These are phyloP conservation scores for Nannochloropsis oceanica DNA, from an alignment of 108 stramenopile species.

Conservation along the genomic window DNA sequence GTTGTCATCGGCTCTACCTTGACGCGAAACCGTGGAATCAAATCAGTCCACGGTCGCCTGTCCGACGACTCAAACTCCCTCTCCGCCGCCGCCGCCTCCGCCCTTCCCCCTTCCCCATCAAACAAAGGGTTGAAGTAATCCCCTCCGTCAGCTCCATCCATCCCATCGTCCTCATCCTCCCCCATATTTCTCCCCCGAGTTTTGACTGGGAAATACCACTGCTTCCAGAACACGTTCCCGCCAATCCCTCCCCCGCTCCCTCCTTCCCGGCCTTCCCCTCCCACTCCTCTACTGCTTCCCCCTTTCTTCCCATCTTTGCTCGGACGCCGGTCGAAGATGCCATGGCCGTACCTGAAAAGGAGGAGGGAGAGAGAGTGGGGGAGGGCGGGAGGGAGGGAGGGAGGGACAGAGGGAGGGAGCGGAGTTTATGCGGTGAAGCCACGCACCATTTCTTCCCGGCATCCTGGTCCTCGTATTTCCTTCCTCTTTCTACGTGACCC, in stretches of 20 bases:
- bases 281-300: not conserved
- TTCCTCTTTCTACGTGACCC: too few species aligned
- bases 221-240: not conserved
- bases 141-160: not conserved
- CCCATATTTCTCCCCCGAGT: not conserved
- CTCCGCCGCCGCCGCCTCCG: not conserved
- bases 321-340: not conserved
- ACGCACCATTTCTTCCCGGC: too few species aligned
- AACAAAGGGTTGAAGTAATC: not conserved
- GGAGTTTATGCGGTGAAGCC: too few species aligned
- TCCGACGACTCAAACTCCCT: not conserved
- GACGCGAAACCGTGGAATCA: slow-evolving; percentile 8
- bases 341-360: not conserved
- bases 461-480: too few species aligned
- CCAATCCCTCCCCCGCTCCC: not conserved
- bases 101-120: not conserved
- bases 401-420: not conserved
- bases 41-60: not conserved
- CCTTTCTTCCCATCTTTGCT: not conserved
- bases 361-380: not conserved
- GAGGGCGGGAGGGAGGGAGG: too few species aligned
- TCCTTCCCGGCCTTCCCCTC: not conserved
- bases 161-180: not conserved
- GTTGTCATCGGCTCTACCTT: slow-evolving; percentile 14
- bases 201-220: not conserved